Evolutionary conservation across 2,329 filamentous ascomycete genomes (phyloP), one percentile per base, ranked within the genome.

Genomic region (Penicillium sp.): DNA sequence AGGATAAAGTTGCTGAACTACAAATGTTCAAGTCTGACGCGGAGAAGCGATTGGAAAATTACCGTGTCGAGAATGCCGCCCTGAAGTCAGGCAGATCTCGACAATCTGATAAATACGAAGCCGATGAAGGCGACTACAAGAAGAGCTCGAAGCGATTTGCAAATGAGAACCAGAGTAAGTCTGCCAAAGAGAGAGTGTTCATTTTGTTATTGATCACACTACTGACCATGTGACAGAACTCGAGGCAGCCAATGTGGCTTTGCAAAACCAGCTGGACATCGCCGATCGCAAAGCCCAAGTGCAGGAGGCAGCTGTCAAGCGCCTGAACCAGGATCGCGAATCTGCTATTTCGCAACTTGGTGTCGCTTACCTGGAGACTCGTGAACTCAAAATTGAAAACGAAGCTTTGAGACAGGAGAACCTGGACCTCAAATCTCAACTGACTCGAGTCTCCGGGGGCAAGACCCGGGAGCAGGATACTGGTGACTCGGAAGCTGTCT

Each of bases 281-380:
- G 74, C 80, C 14, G 80, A 84, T 55, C 80, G 83, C 37, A 85
- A 85, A 67, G 67, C 75, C 2, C 77, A 81, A 18, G 75, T 82
- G 4, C 74, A 80, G 19, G 82, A 86, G 39, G 79, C 81, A 34
- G 77, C 80, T 5, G 75, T 83, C 52, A 81, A 81, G 63, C 79
- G 80, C 14, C 66, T 85, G 36, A 81, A 75, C 16, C 76, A 80
- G 33, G 84, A 87, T 61, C 78, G 83, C 31, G 83, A 86, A 60
- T 79, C 79, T 51, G 78, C 84, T 33, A 75, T 83, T n/a, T 78
- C 77, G 19, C 83, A 86, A 57, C 71, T 86, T 18, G 81, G 79
- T 8, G 77, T 81, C 19, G 83, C 83, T 1, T 85, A 81, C 61
- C 77, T 82, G 49, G 81, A 79, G 39, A 75, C 75, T 3, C 81